Percentiles rank a stretch among this genome's conserved stretches.
phyloP scores from a whole-genome alignment of 352 stramenopile genomes.

The Globisporangium emineosum region DNA sequence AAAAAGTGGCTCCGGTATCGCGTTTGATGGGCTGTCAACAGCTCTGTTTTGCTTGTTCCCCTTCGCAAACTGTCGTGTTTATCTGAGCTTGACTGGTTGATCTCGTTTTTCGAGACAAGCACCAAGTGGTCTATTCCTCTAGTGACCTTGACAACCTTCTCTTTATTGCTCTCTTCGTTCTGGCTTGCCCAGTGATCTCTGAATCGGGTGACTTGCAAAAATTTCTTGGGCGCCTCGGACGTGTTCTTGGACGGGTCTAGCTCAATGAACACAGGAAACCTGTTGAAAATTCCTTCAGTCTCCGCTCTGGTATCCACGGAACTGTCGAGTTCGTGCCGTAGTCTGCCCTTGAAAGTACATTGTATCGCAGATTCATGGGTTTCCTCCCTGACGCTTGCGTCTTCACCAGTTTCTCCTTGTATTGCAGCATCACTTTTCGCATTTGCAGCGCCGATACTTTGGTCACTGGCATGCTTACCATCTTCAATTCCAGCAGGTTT shows the following conservation, averaged over 20 bases:
- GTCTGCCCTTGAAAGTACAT: neutral
- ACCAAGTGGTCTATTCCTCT: too few species aligned
- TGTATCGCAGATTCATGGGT: slow-evolving; percentile 6
- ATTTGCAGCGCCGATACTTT: neutral
- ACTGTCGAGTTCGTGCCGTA: neutral
- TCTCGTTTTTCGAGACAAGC: neutral
- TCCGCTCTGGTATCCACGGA: neutral
- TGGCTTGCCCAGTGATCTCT: neutral
- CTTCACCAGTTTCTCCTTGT: neutral
- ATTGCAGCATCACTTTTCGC: neutral
- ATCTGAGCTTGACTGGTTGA: neutral
- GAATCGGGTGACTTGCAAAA: slow-evolving; percentile 34
- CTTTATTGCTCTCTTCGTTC: too few species aligned
- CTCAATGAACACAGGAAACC: slow-evolving; percentile 36
- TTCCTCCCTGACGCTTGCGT: neutral
- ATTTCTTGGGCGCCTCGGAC: slow-evolving; percentile 23
- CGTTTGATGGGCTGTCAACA: neutral
- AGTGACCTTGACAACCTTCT: neutral
- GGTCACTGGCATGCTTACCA: neutral
- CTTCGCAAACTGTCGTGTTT: neutral
- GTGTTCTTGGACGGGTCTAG: slow-evolving; percentile 14
- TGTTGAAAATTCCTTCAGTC: slow-evolving; percentile 6
- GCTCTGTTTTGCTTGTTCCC: neutral
- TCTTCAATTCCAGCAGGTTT: neutral
- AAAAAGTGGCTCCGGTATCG: slow-evolving; percentile 10